These are phyloP conservation scores for Pharnaceum exiguum DNA, from an alignment of 148 eudicot species.

Conservation along the genomic window DNA sequence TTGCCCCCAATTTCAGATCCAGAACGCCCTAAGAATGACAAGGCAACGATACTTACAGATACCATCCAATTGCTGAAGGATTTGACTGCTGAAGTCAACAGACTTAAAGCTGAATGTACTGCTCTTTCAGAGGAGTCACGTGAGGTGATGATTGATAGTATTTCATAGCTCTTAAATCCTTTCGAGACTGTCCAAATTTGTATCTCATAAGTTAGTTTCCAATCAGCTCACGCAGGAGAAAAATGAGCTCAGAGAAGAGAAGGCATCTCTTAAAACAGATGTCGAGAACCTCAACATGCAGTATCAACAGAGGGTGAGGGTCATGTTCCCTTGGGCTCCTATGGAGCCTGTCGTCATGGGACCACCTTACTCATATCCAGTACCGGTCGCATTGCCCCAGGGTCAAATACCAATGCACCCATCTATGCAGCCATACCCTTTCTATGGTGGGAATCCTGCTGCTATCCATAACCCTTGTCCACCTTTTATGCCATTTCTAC, in stretches of 20 bases:
- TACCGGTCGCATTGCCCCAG: conserved; percentile 43
- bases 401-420: conserved; percentile 56
- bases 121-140: conserved; percentile 52
- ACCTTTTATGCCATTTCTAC: conserved; percentile 39
- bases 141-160: conserved; percentile 41
- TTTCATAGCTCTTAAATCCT: conserved; percentile 12
- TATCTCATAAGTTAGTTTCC: conserved; percentile 13
- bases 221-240: conserved; percentile 65
- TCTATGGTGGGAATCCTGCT: conserved; percentile 43
- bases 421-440: conserved; percentile 49
- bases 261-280: conserved; percentile 51
- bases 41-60: conserved; percentile 54
- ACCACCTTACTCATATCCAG: conserved; percentile 45
- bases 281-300: conserved; percentile 50
- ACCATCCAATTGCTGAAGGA: conserved; percentile 57
- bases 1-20: conserved; percentile 36
- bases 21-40: conserved; percentile 63
- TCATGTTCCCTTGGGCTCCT: conserved; percentile 51
- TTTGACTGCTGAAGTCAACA: conserved; percentile 49
- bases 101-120: conserved; percentile 50
- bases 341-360: conserved; percentile 55
- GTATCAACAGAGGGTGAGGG: conserved; percentile 51
- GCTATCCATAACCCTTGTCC: conserved; percentile 33
- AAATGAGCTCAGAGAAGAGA: conserved; percentile 68
- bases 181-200: conserved; percentile 8